Evolutionary conservation across 225 moss, liverwort and hornwort genomes (phyloP), one percentile per base, ranked within the genome.

Genomic region (Pseudoscleropodium purum): DNA sequence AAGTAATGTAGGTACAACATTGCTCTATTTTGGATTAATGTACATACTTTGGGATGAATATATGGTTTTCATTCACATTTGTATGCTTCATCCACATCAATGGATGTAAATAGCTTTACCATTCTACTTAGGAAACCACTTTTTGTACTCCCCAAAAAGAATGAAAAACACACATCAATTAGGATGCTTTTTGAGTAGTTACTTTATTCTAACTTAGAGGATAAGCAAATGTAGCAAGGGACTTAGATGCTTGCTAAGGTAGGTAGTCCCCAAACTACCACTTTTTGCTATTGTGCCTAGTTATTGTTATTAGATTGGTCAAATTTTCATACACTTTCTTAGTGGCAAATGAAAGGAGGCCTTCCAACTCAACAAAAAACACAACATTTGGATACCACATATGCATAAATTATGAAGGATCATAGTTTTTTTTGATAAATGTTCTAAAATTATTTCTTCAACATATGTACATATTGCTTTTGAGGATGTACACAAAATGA

Each of bases 121-220:
- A 15, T 4, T 7, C 13, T 21, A 3, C 0, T 52, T 4, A 1
- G 0, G 1, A 33, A 2, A 75, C 1, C 12, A 29, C 11, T 31
- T 75, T 31, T 1, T 9, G 0, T 63, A 4, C 4, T 63, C 4
- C 31, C 2, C 0, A 1, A 31, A 31, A 47, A 17, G 45, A 47
- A 6, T 26, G 9, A 30, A 49, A 47, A 27, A 24, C 1, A 36
- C 6, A 54, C 3, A 54, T 5, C 1, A 0, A 52, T 9, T 14
- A 54, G 8, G 37, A 34, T 3, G 0, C 76, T 77, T 76, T 52
- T 14, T 20, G 2, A 47, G 1, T 4, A 30, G 7, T 49, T 19
- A 49, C 7, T 2, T 33, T 76, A 8, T 5, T 39, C 0, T 31
- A 15, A 39, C 20, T 84, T 39, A 5, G 23, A 31, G 1, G 15